Percentiles rank a stretch among this genome's conserved stretches.
These are phyloP conservation scores for Narthecium ossifragum DNA, from an alignment of 106 monocot genomes.

Conservation along the genomic window DNA sequence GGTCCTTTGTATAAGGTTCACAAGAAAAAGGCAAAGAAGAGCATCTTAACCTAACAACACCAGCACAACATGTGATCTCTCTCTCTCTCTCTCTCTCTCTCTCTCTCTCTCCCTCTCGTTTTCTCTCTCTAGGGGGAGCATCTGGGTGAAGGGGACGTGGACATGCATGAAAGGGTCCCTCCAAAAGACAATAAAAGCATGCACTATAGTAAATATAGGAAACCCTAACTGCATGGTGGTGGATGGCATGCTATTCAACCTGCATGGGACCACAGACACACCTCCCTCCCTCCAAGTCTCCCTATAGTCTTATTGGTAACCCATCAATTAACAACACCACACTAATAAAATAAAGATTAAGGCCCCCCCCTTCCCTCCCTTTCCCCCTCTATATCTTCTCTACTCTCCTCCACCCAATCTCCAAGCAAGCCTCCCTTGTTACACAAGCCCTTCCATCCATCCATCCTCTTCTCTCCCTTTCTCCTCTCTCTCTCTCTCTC, in stretches of 20 bases:
- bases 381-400: background rate
- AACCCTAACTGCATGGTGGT: conserved; percentile 29
- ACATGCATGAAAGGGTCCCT: conserved; percentile 6
- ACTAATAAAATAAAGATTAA: background rate
- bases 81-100: background rate
- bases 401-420: too few species aligned
- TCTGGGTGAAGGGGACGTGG: conserved; percentile 11
- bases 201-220: conserved; percentile 12
- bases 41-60: background rate
- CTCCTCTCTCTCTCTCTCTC: background rate
- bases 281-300: too few species aligned
- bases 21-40: background rate
- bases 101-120: background rate
- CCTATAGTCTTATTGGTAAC: background rate
- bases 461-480: conserved; percentile 1
- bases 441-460: conserved; percentile 20
- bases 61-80: conserved; percentile 2
- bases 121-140: background rate
- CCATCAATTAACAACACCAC: background rate
- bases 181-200: conserved; percentile 2
- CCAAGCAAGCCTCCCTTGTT: too few species aligned
- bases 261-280: conserved; percentile 18
- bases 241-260: conserved; percentile 8
- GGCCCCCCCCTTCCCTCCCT: background rate
- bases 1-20: background rate